A percentile compares a stretch with the other conserved stretches of the same genome.
These are phyloP conservation scores for Zymoseptoria tritici DNA, from an alignment of 2,329 filamentous ascomycete species.

Conservation along the genomic window DNA sequence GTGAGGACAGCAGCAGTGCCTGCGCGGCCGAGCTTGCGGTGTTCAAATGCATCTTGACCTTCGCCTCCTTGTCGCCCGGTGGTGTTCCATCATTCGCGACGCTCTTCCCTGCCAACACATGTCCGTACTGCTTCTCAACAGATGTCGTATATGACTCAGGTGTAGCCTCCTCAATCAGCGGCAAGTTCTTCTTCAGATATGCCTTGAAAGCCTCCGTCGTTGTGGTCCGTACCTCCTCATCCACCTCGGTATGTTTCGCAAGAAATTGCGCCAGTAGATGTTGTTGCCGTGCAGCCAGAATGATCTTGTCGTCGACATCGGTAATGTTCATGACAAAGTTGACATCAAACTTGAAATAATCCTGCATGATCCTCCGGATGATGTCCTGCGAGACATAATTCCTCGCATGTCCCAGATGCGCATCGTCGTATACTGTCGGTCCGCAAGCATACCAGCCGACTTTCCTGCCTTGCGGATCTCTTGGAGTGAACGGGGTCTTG, in stretches of 20 bases:
- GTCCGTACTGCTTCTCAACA: constrained; percentile 45
- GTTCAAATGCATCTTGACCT: constrained; percentile 82
- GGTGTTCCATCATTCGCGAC: constrained; percentile 45
- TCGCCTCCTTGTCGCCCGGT: constrained; percentile 71
- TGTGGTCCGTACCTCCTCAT: constrained; percentile 42
- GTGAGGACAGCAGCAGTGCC: constrained; percentile 35
- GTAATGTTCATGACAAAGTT: constrained; percentile 92
- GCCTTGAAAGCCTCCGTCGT: constrained; percentile 46
- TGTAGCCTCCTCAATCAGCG: constrained; percentile 40
- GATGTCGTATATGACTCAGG: constrained; percentile 43
- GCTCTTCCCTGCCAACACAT: constrained; percentile 48
- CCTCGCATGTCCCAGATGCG: constrained; percentile 73
- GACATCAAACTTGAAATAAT: constrained; percentile 77
- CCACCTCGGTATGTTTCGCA: constrained; percentile 37
- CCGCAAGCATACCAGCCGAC: constrained; percentile 87
- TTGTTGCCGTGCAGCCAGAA: constrained; percentile 63
- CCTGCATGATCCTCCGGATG: constrained; percentile 69
- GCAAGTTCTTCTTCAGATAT: constrained; percentile 62
- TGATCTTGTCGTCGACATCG: constrained; percentile 62
- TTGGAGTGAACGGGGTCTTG: constrained; percentile 67
- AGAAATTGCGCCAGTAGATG: constrained; percentile 68
- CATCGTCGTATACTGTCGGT: constrained; percentile 71
- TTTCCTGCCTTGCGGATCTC: constrained; percentile 58
- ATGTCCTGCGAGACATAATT: constrained; percentile 92
- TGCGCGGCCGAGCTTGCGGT: constrained; percentile 49